Base-by-base conservation (phyloP, 2,329 filamentous ascomycete species). In the Pleomassaria siparia region DNA sequence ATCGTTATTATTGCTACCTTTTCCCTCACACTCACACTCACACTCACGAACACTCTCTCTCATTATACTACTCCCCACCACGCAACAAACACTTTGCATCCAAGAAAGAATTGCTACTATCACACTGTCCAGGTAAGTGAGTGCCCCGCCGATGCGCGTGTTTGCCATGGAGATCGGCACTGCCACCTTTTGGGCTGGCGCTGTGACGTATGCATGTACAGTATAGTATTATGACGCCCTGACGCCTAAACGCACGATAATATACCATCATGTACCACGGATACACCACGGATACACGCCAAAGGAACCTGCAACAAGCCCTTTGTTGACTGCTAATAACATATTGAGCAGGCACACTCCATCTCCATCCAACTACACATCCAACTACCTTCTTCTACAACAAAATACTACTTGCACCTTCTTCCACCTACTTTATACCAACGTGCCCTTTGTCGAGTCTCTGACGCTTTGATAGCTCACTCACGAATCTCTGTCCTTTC, bases 131-230 rank as follows among this genome's bases (percentile, higher is more conserved):
- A 26, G 12, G 12, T 3, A 30, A 16, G 40, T 43, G 33, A 43
- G 40, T 35, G 12, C 21, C 18, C n/a, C n/a, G n/a, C n/a, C 29
- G 18, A 44, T 44, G 33, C 33, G 43, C 18, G 28, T 44, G 18
- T 32, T 28, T 37, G 12, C 35, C 7, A 37, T 37, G 18, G 5
- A 30, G n/a, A 32, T 51, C 37, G 32, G 22, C 28, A 40, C n/a
- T n/a, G n/a, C n/a, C 37, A 29, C 25, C 36, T 21, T 29, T 20
- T 41, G 20, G n/a, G 42, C 20, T 43, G 47, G 47, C 44, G 48
- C 55, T 50, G 44, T 59, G 56, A 60, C 58, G 54, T 57, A 56
- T 41, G 41, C 47, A 37, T 44, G 8, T 12, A 35, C 54, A 20
- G 59, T 60, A 56, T n/a, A n/a, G n/a, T n/a, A n/a, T n/a, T n/a